These are phyloP conservation scores for Rhynchospora breviuscula DNA, from an alignment of 176 grass and related monocot genomes.

Conservation along the genomic window DNA sequence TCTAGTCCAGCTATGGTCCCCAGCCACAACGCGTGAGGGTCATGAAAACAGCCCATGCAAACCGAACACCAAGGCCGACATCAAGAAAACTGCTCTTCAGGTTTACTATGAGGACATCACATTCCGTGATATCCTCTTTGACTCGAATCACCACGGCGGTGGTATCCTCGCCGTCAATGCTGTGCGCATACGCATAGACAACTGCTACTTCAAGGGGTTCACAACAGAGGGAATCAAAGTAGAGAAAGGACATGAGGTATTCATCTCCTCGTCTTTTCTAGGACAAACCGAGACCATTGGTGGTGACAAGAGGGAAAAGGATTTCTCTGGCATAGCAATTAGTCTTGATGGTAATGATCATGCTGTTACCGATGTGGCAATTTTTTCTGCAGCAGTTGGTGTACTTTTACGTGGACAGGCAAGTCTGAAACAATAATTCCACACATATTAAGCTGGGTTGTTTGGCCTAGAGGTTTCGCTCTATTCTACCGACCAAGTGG, in stretches of 20 bases:
- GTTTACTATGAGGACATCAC: conserved; percentile 38
- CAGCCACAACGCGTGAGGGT: background rate
- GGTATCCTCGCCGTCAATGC: conserved; percentile 29
- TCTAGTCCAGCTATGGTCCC: conserved; percentile 30
- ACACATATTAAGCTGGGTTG: too few relatives aligned
- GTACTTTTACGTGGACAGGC: conserved; percentile 35
- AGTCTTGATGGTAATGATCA: conserved; percentile 39
- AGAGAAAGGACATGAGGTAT: conserved; percentile 37
- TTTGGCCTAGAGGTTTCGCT: too few relatives aligned
- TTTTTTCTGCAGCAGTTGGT: conserved; percentile 42
- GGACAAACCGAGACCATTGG: conserved; percentile 43
- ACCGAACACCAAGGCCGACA: background rate
- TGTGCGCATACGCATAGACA: conserved; percentile 34
- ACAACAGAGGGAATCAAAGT: conserved; percentile 29
- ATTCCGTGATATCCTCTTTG: conserved; percentile 33
- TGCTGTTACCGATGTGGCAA: conserved; percentile 37
- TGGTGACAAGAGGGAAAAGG: conserved; percentile 31
- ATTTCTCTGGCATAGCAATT: conserved; percentile 38
- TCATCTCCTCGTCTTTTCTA: conserved; percentile 34
- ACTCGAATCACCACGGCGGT: conserved; percentile 31
- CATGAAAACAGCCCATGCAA: background rate
- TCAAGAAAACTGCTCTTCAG: background rate
- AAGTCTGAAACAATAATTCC: background rate
- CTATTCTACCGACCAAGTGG: too few relatives aligned
- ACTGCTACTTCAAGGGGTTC: conserved; percentile 43